A percentile compares a stretch with the other conserved stretches of the same genome.
phyloP scores from a whole-genome alignment of 768 basidiomycete species.

The Auricularia sp. region DNA sequence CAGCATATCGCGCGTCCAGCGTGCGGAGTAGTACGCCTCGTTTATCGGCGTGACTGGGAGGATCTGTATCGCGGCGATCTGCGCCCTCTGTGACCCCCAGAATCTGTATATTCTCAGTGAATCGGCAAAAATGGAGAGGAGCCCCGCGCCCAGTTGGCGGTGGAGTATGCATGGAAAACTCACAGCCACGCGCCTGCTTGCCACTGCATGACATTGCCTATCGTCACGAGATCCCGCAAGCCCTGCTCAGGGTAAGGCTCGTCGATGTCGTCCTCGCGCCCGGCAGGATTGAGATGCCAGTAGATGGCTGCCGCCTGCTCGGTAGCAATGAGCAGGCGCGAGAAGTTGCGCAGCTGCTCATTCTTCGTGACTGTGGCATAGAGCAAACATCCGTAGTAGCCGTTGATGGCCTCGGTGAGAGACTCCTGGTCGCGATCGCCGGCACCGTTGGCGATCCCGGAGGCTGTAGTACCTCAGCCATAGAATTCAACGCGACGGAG shows the following conservation, averaged over 20 bases:
- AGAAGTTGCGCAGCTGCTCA: slow-evolving; percentile 22
- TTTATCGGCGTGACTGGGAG: slow-evolving; percentile 28
- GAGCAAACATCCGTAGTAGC: slow-evolving; percentile 25
- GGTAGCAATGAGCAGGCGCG: slow-evolving; percentile 25
- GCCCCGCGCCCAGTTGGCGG: background rate
- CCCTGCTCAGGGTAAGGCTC: slow-evolving; percentile 26
- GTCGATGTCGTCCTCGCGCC: slow-evolving; percentile 21
- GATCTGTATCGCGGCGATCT: slow-evolving; percentile 29
- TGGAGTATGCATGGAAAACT: background rate
- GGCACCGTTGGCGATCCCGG: slow-evolving; percentile 27
- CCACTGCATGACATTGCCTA: slow-evolving; percentile 27
- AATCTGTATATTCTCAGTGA: slow-evolving; percentile 10
- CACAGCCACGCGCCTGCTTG: slow-evolving; percentile 28
- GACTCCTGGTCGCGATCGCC: slow-evolving; percentile 28
- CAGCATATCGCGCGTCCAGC: slow-evolving; percentile 22
- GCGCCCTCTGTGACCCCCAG: slow-evolving; percentile 25
- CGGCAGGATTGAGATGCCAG: slow-evolving; percentile 28
- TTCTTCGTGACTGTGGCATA: slow-evolving; percentile 25
- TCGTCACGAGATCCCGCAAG: slow-evolving; percentile 22
- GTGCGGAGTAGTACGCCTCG: slow-evolving; percentile 24
- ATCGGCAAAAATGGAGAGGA: background rate
- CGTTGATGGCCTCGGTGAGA: slow-evolving; percentile 26
- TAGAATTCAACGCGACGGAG: background rate
- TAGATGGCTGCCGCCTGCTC: slow-evolving; percentile 27
- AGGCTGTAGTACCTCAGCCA: slow-evolving; percentile 8